Percentiles rank a stretch among this genome's conserved stretches.
phyloP scores from a whole-genome alignment of 352 stramenopile species.

The Pseudoperonospora humuli region DNA sequence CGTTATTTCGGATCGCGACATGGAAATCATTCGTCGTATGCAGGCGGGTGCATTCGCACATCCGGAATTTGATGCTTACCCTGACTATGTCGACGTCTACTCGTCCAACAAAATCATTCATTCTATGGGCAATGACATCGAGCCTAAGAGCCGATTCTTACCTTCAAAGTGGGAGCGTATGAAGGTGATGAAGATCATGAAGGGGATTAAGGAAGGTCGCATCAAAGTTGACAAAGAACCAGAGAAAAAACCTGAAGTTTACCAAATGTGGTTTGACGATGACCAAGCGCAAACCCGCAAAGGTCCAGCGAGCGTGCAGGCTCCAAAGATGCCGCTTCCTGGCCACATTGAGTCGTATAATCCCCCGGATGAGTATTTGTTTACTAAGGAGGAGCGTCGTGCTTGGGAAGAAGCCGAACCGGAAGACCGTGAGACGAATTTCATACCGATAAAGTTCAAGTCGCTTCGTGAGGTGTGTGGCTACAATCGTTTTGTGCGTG shows the following conservation, averaged over 20 bases:
- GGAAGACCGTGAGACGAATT: slow-evolving; percentile 94
- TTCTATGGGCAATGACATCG: slow-evolving; percentile 79
- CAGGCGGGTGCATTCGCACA: slow-evolving; percentile 89
- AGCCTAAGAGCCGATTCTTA: slow-evolving; percentile 92
- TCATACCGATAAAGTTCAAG: slow-evolving; percentile 96
- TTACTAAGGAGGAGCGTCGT: slow-evolving; percentile 93
- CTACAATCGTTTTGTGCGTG: slow-evolving; percentile 95
- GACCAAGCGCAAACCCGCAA: slow-evolving; percentile 85
- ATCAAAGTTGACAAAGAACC: slow-evolving; percentile 90
- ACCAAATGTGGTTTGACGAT: slow-evolving; percentile 91
- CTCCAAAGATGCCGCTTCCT: slow-evolving; percentile 96
- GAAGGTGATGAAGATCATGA: slow-evolving; percentile 95
- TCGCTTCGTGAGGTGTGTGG: slow-evolving; percentile 94
- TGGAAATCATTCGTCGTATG: slow-evolving; percentile 97
- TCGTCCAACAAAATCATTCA: slow-evolving; percentile 86
- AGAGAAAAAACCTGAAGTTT: slow-evolving; percentile 87
- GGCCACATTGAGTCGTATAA: slow-evolving; percentile 99
- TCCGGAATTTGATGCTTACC: slow-evolving; percentile 88
- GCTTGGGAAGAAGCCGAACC: slow-evolving; percentile 93
- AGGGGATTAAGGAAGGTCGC: slow-evolving; percentile 93
- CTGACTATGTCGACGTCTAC: slow-evolving; percentile 87
- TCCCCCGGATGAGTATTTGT: slow-evolving; percentile 97
- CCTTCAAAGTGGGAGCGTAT: slow-evolving; percentile 97
- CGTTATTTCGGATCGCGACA: slow-evolving; percentile 92
- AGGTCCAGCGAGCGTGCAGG: slow-evolving; percentile 93